These are phyloP conservation scores for Tolypocladium cylindrosporum DNA, from an alignment of 2,329 filamentous ascomycete genomes.

Conservation along the genomic window DNA sequence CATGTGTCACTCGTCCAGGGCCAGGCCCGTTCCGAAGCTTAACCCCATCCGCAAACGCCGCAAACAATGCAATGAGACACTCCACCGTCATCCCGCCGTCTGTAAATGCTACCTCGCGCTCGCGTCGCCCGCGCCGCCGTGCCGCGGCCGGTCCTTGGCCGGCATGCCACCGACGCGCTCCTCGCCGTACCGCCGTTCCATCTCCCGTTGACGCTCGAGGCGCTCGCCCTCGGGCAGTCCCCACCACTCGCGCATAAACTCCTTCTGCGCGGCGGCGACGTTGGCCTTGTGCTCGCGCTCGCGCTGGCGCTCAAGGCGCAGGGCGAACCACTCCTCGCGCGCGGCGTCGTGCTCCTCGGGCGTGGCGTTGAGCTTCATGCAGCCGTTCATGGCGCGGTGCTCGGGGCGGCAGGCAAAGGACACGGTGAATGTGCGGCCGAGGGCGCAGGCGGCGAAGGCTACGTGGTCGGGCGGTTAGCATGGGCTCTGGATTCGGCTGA, in stretches of 20 bases:
- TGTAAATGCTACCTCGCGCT: not conserved
- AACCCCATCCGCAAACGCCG: not conserved
- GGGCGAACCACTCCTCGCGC: slow-evolving; percentile 85
- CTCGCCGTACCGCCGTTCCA: slow-evolving; percentile 37
- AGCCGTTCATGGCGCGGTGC: slow-evolving; percentile 81
- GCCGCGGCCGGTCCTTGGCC: slow-evolving; percentile 19
- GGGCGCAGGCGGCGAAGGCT: slow-evolving; percentile 90
- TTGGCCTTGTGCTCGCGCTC: slow-evolving; percentile 55
- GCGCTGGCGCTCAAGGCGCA: slow-evolving; percentile 58
- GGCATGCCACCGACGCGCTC: slow-evolving; percentile 48
- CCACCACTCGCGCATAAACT: slow-evolving; percentile 59
- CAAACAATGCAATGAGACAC: not conserved
- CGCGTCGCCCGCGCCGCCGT: not conserved
- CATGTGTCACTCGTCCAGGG: not conserved
- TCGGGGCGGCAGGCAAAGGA: slow-evolving; percentile 76
- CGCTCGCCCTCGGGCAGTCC: slow-evolving; percentile 48
- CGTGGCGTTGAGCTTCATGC: slow-evolving; percentile 82
- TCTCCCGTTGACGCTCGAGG: slow-evolving; percentile 36
- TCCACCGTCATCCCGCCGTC: not conserved
- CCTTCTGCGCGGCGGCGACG: slow-evolving; percentile 52
- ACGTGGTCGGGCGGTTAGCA: not conserved
- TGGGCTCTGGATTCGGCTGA: not conserved
- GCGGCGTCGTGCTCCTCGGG: slow-evolving; percentile 79
- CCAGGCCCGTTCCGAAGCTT: not conserved
- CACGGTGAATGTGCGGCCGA: slow-evolving; percentile 75